Evolutionary conservation across 805 yeast species (phyloP).

Genomic region (Metschnikowia corniflorae): DNA sequence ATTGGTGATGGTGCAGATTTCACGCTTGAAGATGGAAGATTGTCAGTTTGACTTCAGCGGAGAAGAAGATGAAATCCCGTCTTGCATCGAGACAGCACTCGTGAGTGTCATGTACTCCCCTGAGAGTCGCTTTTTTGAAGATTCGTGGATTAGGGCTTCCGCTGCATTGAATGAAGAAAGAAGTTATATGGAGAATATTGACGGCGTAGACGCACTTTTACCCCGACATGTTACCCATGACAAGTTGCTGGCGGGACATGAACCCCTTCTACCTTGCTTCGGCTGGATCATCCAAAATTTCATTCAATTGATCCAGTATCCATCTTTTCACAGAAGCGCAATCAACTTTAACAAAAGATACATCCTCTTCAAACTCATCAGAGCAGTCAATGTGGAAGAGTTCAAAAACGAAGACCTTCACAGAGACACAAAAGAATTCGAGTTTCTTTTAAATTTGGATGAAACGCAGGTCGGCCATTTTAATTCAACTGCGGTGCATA

Average conservation of each 20-base stretch:
- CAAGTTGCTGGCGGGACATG: slow-evolving; percentile 32
- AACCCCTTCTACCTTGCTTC: slow-evolving; percentile 72
- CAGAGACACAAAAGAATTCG: slow-evolving; percentile 44
- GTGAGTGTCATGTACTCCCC: slow-evolving; percentile 74
- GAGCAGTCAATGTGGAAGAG: slow-evolving; percentile 39
- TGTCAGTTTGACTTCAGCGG: slow-evolving; percentile 41
- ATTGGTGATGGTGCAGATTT: slow-evolving; percentile 60
- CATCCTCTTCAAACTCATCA: slow-evolving; percentile 36
- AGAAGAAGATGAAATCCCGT: slow-evolving; percentile 50
- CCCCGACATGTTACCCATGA: slow-evolving; percentile 25
- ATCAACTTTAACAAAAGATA: slow-evolving; percentile 79
- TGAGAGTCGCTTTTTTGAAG: slow-evolving; percentile 66
- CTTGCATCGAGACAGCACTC: slow-evolving; percentile 79
- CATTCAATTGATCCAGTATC: slow-evolving; percentile 58
- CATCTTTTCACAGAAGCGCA: slow-evolving; percentile 65
- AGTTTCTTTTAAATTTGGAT: slow-evolving; percentile 48
- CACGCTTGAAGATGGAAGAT: slow-evolving; percentile 64
- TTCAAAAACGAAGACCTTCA: slow-evolving; percentile 17
- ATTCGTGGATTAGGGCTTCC: slow-evolving; percentile 66
- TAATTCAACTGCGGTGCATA: slow-evolving; percentile 32
- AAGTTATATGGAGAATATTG: slow-evolving; percentile 15
- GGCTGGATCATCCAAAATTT: slow-evolving; percentile 89
- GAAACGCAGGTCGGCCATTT: slow-evolving; percentile 32
- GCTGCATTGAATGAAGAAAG: slow-evolving; percentile 13
- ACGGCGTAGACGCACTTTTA: slow-evolving; percentile 29